Evolutionary conservation across 805 yeast species (phyloP), one percentile per base, ranked within the genome.

Genomic region (Nakazawaea molendinolei): DNA sequence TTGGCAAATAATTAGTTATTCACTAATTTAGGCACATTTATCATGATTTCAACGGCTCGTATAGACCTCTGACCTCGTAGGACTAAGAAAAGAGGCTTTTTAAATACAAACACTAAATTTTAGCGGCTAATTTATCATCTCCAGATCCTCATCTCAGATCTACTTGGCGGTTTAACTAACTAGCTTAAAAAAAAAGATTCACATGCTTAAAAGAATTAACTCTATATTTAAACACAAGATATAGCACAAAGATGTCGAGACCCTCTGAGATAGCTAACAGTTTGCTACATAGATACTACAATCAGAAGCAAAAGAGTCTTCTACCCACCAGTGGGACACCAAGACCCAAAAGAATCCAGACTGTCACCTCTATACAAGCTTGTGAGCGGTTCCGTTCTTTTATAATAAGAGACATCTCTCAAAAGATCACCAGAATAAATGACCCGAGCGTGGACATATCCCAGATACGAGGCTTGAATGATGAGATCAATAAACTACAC

Each of bases 181-280:
- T n/a, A n/a, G n/a, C n/a, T n/a, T n/a, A n/a, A n/a, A n/a, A n/a
- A n/a, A n/a, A n/a, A n/a, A n/a, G n/a, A n/a, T n/a, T n/a, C n/a
- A n/a, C n/a, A n/a, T n/a, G n/a, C n/a, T n/a, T n/a, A n/a, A n/a
- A n/a, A n/a, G n/a, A n/a, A n/a, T n/a, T n/a, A n/a, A n/a, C n/a
- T n/a, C n/a, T n/a, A n/a, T n/a, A 22, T 22, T 22, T 22, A 9
- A 12, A 8, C 24, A 8, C 8, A 22, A 22, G 24, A 14, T n/a
- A 4, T 17, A 21, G 16, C 24, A n/a, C 15, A n/a, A 33, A 17
- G 23, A 84, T 85, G 95, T 80, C 92, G 23, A 61, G 92, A 42
- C 83, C 83, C 51, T 69, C 70, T 23, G 94, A 86, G 47, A 82
- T 79, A 49, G 79, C 90, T 4, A 83, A 81, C 52, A 73, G 87